Evolutionary conservation across 2,329 filamentous ascomycete genomes (phyloP).

Genomic region (Claviceps maximensis): DNA sequence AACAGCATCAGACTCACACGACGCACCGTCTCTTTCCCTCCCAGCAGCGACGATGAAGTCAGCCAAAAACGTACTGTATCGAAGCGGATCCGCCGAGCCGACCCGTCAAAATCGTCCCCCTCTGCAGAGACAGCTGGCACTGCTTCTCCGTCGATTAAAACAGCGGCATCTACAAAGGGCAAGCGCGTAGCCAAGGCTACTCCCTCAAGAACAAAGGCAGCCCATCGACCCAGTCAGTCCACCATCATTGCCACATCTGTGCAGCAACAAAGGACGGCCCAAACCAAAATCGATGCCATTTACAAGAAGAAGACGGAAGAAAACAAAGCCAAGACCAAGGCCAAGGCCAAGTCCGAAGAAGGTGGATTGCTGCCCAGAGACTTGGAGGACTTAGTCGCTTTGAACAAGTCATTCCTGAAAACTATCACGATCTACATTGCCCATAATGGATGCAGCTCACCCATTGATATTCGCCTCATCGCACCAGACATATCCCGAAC

Average conservation of each 20-base stretch:
- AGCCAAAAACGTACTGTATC: not conserved
- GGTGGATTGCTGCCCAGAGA: conserved; percentile 32
- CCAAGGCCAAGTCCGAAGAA: conserved; percentile 12
- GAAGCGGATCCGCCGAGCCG: conserved; percentile 10
- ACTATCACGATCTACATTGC: conserved; percentile 55
- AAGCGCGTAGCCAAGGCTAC: conserved; percentile 19
- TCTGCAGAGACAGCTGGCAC: not conserved
- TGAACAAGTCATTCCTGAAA: conserved; percentile 56
- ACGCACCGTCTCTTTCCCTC: conserved; percentile 19
- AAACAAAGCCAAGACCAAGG: conserved; percentile 19
- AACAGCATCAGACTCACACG: conserved; percentile 12
- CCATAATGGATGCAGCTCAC: conserved; percentile 49
- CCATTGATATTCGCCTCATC: conserved; percentile 50
- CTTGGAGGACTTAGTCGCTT: conserved; percentile 44
- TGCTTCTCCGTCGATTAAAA: not conserved
- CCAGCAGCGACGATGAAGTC: conserved; percentile 21
- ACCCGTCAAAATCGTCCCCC: conserved; percentile 7
- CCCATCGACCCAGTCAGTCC: conserved; percentile 18
- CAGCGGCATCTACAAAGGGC: conserved; percentile 12
- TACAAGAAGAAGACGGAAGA: conserved; percentile 9
- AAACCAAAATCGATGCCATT: conserved; percentile 26
- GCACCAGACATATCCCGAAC: conserved; percentile 49
- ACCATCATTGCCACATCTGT: conserved; percentile 20
- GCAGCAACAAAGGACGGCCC: conserved; percentile 15
- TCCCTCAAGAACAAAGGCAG: conserved; percentile 15